These are phyloP conservation scores for Fusarium ramigenum DNA, from an alignment of 2,329 filamentous ascomycete genomes.

Conservation along the genomic window DNA sequence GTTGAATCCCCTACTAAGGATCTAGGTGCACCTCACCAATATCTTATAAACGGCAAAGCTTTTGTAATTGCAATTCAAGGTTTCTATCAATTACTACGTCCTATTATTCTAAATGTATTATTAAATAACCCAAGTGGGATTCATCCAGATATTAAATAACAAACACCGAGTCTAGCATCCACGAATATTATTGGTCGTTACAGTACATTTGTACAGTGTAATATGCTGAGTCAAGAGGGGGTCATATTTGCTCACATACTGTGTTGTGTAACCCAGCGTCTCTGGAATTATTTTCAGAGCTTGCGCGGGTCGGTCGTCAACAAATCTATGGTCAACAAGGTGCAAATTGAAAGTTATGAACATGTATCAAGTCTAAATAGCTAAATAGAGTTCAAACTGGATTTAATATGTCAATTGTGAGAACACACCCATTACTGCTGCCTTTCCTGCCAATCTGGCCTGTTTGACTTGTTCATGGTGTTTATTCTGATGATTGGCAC, in stretches of 20 bases:
- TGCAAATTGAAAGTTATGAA: too few species aligned
- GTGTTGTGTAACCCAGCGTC: not conserved
- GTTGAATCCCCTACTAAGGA: not conserved
- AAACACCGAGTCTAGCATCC: not conserved
- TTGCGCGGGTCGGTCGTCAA: not conserved
- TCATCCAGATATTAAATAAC: not conserved
- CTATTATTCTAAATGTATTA: not conserved
- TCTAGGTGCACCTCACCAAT: not conserved
- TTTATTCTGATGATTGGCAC: too few species aligned
- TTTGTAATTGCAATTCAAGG: not conserved
- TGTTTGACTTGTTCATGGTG: not conserved
- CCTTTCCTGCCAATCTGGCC: not conserved
- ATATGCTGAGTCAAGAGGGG: not conserved
- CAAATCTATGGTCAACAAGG: too few species aligned
- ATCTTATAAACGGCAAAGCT: not conserved
- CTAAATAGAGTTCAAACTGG: fast-evolving
- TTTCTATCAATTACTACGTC: fast-evolving
- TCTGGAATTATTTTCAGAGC: not conserved
- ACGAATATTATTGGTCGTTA: not conserved
- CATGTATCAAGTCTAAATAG: not conserved
- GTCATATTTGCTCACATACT: not conserved
- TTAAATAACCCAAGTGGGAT: not conserved
- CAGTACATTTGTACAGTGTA: not conserved
- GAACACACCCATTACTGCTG: too few species aligned
- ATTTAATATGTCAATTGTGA: not conserved